Percentiles rank a stretch among this genome's conserved stretches.
phyloP scores from a whole-genome alignment of 805 yeast genomes.

The Candida awuae region DNA sequence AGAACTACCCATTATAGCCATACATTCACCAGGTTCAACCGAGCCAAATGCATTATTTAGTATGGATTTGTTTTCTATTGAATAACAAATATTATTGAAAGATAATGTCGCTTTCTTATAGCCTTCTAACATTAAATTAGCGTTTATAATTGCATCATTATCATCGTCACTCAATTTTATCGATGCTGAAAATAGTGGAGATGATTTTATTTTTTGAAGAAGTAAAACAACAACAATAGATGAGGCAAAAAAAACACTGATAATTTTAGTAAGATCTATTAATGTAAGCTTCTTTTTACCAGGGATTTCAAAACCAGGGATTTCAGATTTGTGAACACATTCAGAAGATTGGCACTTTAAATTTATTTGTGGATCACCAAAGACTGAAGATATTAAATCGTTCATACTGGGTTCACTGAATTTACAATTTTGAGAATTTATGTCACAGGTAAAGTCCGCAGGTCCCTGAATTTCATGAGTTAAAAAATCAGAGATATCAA shows the following conservation, averaged over 20 bases:
- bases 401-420: slow-evolving; percentile 97
- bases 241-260: slow-evolving; percentile 36
- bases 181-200: slow-evolving; percentile 48
- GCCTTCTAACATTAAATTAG: slow-evolving; percentile 34
- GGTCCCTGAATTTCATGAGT: slow-evolving; percentile 89
- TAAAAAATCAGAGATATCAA: slow-evolving; percentile 88
- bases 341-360: slow-evolving; percentile 80
- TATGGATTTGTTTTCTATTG: slow-evolving; percentile 44
- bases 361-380: slow-evolving; percentile 90
- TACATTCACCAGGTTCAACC: slow-evolving; percentile 78
- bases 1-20: slow-evolving; percentile 97
- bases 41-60: slow-evolving; percentile 62
- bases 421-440: slow-evolving; percentile 50
- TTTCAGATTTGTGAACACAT: slow-evolving; percentile 84
- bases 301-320: slow-evolving; percentile 84
- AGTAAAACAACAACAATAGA: slow-evolving; percentile 36
- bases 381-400: slow-evolving; percentile 78
- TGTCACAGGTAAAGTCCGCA: slow-evolving; percentile 81
- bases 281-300: slow-evolving; percentile 37
- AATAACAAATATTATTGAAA: slow-evolving; percentile 65
- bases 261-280: slow-evolving; percentile 40
- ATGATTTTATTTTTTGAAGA: slow-evolving; percentile 43
- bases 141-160: slow-evolving; percentile 29
- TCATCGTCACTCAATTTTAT: slow-evolving; percentile 21
- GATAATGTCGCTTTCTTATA: slow-evolving; percentile 65